Evolutionary conservation across 169 alveolate species (phyloP).

Genomic region (Plasmodium berghei): DNA sequence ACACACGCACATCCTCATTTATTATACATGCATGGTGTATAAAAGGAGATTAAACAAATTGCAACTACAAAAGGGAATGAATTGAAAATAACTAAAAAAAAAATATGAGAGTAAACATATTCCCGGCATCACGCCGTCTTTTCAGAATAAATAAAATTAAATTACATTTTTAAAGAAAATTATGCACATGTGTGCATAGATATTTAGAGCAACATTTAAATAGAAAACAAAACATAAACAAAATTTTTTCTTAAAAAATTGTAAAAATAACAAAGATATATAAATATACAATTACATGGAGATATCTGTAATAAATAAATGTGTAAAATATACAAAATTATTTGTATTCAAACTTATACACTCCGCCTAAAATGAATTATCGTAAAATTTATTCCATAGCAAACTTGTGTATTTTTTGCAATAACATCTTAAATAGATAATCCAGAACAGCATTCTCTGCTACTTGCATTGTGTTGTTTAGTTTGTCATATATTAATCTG

Average conservation of each 20-base stretch:
- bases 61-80: background rate
- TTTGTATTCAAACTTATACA: background rate
- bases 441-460: slow-evolving; percentile 68
- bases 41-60: background rate
- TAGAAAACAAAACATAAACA: background rate
- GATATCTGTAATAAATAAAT: background rate
- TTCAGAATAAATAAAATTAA: background rate
- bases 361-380: too few relatives aligned
- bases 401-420: slow-evolving; percentile 36
- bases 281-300: background rate
- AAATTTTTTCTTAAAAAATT: background rate
- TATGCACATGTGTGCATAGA: background rate
- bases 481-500: slow-evolving; percentile 51
- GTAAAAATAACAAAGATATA: background rate
- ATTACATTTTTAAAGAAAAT: background rate
- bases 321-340: background rate
- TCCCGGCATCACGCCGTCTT: background rate
- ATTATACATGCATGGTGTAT: background rate
- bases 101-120: background rate
- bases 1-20: background rate
- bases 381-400: slow-evolving; percentile 10
- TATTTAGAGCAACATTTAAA: background rate
- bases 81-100: background rate
- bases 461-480: slow-evolving; percentile 24
- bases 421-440: slow-evolving; percentile 21